phyloP scores from a whole-genome alignment of 352 stramenopile species.

The Phytophthora colocasiae region DNA sequence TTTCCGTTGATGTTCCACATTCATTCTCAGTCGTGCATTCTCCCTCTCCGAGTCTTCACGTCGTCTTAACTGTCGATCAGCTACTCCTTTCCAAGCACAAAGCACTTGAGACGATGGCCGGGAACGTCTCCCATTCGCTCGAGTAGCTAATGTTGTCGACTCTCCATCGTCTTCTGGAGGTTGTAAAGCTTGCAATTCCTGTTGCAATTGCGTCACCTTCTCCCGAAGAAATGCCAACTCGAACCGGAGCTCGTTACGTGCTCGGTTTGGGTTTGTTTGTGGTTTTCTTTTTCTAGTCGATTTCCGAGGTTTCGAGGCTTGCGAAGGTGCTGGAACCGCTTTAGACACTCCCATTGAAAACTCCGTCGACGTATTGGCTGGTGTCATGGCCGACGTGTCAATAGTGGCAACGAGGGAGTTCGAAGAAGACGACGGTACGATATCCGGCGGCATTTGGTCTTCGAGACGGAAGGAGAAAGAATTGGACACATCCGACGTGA shows the following conservation, averaged over 20 bases:
- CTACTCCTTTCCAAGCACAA: slow-evolving; percentile 41
- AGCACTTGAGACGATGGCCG: slow-evolving; percentile 33
- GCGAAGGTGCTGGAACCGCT: not conserved
- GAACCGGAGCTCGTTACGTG: slow-evolving; percentile 56
- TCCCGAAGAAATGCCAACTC: slow-evolving; percentile 74
- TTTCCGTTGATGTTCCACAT: slow-evolving; percentile 47
- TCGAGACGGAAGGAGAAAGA: slow-evolving; percentile 19
- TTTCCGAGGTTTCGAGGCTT: slow-evolving; percentile 14
- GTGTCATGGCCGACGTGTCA: slow-evolving; percentile 3
- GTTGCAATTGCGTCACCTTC: slow-evolving; percentile 68
- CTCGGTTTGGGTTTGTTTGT: slow-evolving; percentile 40
- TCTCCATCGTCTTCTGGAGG: slow-evolving; percentile 6
- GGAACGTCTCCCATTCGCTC: not conserved
- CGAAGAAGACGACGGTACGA: slow-evolving; percentile 7
- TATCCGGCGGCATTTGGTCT: slow-evolving; percentile 3
- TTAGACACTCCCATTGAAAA: slow-evolving; percentile 1
- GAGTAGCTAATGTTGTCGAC: slow-evolving; percentile 2
- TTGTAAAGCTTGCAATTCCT: slow-evolving; percentile 57
- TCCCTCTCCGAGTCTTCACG: slow-evolving; percentile 46
- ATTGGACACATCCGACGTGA: slow-evolving; percentile 25
- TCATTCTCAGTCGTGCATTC: slow-evolving; percentile 47
- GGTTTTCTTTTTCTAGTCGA: slow-evolving; percentile 35
- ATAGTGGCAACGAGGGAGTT: slow-evolving; percentile 7
- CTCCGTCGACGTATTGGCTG: not conserved
- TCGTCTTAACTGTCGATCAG: slow-evolving; percentile 38